phyloP scores from a whole-genome alignment of 2,329 filamentous ascomycete species.

The Monosporascus cannonballus region DNA sequence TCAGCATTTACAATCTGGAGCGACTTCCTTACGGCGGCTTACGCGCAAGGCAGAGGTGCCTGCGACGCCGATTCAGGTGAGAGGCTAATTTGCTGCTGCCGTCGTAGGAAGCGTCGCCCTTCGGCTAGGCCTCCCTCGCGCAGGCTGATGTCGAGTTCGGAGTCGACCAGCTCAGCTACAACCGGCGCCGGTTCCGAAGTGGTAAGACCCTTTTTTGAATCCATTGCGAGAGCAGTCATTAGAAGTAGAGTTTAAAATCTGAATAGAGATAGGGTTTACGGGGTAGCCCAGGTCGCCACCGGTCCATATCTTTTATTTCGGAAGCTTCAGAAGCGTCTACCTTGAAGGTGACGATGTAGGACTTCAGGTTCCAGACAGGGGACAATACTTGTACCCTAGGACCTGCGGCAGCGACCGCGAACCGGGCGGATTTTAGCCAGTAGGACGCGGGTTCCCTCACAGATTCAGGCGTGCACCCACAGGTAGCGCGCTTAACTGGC shows the following conservation, averaged over 20 bases:
- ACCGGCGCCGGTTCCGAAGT: conserved; percentile 15
- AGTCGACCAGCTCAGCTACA: conserved; percentile 16
- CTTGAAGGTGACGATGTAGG: conserved; percentile 25
- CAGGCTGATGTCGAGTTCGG: conserved; percentile 7
- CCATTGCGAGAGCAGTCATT: conserved; percentile 16
- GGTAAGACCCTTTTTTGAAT: conserved; percentile 19
- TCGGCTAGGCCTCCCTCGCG: conserved; percentile 14
- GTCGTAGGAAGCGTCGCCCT: conserved; percentile 11
- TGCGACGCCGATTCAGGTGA: conserved; percentile 16
- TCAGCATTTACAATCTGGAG: conserved; percentile 12
- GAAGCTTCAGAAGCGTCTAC: conserved; percentile 16
- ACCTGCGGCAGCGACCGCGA: conserved; percentile 23
- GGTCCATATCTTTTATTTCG: conserved; percentile 25
- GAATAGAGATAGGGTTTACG: conserved; percentile 18
- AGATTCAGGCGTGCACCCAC: conserved; percentile 18
- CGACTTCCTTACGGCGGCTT: conserved; percentile 12
- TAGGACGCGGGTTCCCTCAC: conserved; percentile 23
- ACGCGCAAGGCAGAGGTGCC: conserved; percentile 24
- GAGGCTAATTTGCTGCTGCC: conserved; percentile 19
- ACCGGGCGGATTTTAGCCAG: conserved; percentile 18
- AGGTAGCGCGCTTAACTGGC: conserved; percentile 24
- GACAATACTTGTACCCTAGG: conserved; percentile 24
- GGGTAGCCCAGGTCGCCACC: conserved; percentile 22
- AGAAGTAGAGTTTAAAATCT: conserved; percentile 14
- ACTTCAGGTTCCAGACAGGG: conserved; percentile 21